A percentile compares a stretch with the other conserved stretches of the same genome.
These are phyloP conservation scores for Chlorella sorokiniana DNA, from an alignment of 139 green algal species.

Conservation along the genomic window DNA sequence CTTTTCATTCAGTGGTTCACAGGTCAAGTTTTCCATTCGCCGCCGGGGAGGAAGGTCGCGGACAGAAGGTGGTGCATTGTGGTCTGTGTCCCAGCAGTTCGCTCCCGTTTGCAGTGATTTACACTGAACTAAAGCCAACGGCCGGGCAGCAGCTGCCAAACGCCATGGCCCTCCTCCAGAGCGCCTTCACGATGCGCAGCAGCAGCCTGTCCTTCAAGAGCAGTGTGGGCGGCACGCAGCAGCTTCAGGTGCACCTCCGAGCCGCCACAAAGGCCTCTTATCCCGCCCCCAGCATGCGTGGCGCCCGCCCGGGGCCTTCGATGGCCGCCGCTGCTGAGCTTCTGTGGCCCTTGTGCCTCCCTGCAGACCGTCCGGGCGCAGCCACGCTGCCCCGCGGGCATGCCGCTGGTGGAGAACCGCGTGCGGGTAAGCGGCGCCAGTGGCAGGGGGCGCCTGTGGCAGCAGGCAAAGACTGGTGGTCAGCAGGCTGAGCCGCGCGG, in stretches of 20 bases:
- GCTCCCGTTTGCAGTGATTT: neutral
- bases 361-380: neutral
- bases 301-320: neutral
- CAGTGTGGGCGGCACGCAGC: neutral
- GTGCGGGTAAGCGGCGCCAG: constrained; percentile 48
- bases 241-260: neutral
- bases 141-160: neutral
- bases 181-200: constrained; percentile 24
- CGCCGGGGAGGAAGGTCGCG: too few relatives aligned
- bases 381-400: constrained; percentile 16
- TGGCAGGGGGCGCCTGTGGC: neutral
- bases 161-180: neutral
- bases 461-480: neutral
- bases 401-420: constrained; percentile 70
- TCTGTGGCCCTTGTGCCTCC: neutral
- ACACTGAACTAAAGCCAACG: neutral
- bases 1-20: too few relatives aligned
- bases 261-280: neutral
- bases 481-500: too few relatives aligned
- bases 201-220: constrained; percentile 16
- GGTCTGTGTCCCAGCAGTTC: too few relatives aligned
- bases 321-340: neutral
- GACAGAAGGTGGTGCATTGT: too few relatives aligned
- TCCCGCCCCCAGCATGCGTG: neutral
- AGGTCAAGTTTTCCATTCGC: too few relatives aligned